A percentile compares a stretch with the other conserved stretches of the same genome.
Evolutionary conservation across 2,329 filamentous ascomycete species (phyloP).

Genomic region (Scedosporium minutisporum): DNA sequence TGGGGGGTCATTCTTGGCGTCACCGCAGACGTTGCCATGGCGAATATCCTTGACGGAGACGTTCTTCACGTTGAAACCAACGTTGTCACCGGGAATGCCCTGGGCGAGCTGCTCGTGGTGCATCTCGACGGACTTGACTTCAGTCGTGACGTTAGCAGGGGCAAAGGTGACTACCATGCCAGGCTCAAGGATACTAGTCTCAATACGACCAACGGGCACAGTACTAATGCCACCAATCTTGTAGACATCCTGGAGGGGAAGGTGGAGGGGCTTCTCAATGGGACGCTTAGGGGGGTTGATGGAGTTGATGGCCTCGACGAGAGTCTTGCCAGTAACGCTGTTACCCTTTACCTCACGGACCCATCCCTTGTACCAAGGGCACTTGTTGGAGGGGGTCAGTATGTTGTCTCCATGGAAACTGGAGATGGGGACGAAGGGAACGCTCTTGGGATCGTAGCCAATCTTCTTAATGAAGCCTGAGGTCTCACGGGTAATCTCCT

Average conservation of each 20-base stretch:
- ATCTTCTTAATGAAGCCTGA: conserved; percentile 99
- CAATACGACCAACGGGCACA: conserved; percentile 99
- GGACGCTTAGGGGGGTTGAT: conserved; percentile 90
- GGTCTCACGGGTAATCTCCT: too few species aligned
- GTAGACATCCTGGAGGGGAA: conserved; percentile 99
- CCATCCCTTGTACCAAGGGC: conserved; percentile 99
- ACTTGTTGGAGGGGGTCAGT: conserved; percentile 81
- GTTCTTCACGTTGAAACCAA: too few species aligned
- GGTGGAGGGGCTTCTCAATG: conserved; percentile 98
- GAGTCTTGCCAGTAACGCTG: conserved; percentile 89
- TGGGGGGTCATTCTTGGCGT: too few species aligned
- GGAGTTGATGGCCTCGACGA: conserved; percentile 96
- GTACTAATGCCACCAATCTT: conserved; percentile 99
- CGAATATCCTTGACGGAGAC: too few species aligned
- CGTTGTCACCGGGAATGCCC: too few species aligned
- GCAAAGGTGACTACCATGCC: conserved; percentile 97
- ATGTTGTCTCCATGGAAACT: conserved; percentile 99
- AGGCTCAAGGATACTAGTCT: conserved; percentile 93
- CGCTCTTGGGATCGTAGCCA: conserved; percentile 98
- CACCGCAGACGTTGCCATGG: too few species aligned
- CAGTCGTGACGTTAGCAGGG: conserved; percentile 97
- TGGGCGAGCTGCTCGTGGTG: too few species aligned
- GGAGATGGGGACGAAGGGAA: conserved; percentile 99
- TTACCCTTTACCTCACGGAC: conserved; percentile 81
- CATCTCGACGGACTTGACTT: conserved; percentile 99